Percentiles rank a stretch among this genome's conserved stretches.
These are phyloP conservation scores for Protomyces inundatus DNA, from an alignment of 1,139 yeast species.

Conservation along the genomic window DNA sequence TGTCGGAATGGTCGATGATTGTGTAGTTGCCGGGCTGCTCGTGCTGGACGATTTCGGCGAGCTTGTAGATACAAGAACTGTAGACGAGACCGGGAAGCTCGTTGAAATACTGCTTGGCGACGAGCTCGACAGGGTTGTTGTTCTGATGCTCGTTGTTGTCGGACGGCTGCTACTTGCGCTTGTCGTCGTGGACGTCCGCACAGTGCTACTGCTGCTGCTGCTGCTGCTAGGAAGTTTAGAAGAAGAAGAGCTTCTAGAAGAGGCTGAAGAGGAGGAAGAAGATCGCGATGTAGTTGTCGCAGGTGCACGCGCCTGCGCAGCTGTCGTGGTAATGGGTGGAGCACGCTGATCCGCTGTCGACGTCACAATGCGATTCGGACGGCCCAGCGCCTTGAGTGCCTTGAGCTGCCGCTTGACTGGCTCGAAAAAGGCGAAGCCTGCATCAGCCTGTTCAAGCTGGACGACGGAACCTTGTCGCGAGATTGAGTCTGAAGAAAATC, in stretches of 20 bases:
- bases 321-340: not conserved
- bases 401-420: not conserved
- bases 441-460: not conserved
- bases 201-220: not conserved
- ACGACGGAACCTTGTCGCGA: not conserved
- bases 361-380: not conserved
- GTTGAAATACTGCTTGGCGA: not conserved
- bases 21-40: not conserved
- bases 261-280: not conserved
- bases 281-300: not conserved
- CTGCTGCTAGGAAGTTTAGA: not conserved
- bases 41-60: not conserved
- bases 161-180: not conserved
- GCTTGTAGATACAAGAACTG: not conserved
- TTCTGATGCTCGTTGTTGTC: not conserved
- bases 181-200: not conserved
- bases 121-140: not conserved
- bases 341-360: not conserved
- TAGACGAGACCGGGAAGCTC: not conserved
- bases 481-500: not conserved
- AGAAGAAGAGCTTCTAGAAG: not conserved
- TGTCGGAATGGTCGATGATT: too few species aligned
- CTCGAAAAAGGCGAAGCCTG: not conserved
- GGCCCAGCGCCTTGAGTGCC: not conserved
- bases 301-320: not conserved